A percentile compares a stretch with the other conserved stretches of the same genome.
These are phyloP conservation scores for Cyclotella atomus DNA, from an alignment of 108 stramenopile species.

Conservation along the genomic window DNA sequence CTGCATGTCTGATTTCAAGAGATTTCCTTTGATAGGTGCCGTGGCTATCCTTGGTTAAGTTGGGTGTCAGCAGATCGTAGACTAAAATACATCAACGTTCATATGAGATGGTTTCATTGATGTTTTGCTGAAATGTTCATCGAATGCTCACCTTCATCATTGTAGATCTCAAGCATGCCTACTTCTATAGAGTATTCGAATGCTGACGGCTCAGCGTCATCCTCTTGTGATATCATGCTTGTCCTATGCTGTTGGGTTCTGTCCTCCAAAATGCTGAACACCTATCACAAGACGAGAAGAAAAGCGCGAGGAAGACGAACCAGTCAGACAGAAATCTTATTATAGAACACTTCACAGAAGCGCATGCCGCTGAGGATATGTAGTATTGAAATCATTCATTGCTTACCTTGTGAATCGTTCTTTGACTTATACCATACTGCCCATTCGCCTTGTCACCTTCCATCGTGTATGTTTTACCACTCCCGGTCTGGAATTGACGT, in stretches of 20 bases:
- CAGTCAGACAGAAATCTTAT: not conserved
- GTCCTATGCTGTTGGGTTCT: conserved; percentile 67
- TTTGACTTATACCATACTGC: conserved; percentile 85
- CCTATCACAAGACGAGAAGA: not conserved
- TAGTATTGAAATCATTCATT: not conserved
- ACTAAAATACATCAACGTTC: conserved; percentile 32
- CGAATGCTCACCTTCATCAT: conserved; percentile 81
- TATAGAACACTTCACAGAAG: not conserved
- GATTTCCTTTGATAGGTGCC: conserved; percentile 62
- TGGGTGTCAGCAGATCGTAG: conserved; percentile 76
- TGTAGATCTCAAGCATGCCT: conserved; percentile 90
- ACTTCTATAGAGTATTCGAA: conserved; percentile 68
- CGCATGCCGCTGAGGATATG: no score
- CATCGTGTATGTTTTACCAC: conserved; percentile 92
- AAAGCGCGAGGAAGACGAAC: no score
- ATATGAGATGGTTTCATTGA: no score
- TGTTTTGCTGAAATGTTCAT: no score
- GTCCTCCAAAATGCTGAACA: conserved; percentile 81
- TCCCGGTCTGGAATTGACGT: conserved; percentile 57
- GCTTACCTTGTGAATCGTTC: conserved; percentile 80
- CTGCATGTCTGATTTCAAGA: conserved; percentile 76
- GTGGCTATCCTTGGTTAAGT: conserved; percentile 25
- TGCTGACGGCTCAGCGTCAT: conserved; percentile 21
- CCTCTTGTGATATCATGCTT: conserved; percentile 26
- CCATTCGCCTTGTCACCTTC: conserved; percentile 72